Evolutionary conservation across 2,329 filamentous ascomycete genomes (phyloP), one percentile per base, ranked within the genome.

Genomic region (Pseudocercospora fuligena): DNA sequence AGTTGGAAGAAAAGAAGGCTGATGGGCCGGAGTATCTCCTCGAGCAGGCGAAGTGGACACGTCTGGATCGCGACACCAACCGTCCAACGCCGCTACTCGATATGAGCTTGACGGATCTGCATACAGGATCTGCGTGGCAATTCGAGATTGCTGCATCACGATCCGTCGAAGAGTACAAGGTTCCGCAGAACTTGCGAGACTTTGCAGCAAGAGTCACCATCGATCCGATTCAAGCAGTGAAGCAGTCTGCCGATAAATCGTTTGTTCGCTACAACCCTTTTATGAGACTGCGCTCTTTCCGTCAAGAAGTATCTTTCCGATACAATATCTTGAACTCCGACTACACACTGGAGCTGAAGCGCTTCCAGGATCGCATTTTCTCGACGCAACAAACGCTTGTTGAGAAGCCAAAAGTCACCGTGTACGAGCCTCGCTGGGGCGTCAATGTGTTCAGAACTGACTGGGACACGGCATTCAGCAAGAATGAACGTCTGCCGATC

Each of bases 71-170:
- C 25, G 73, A 73, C 58, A 68, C 65, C 9, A 69, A 59, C 25
- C 56, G 47, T 7, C 61, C 69, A 0, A 66, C 69, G 2, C 61
- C 70, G 16, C 69, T 79, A 6, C 47, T 78, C 7, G 73, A 78
- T 49, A 63, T 74, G 12, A 71, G 67, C 57, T 58, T 77, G 6
- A 69, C 70, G 9, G 70, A 78, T 61, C 61, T 78, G 2, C 66
- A 66, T 14, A 69, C 65, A n/a, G 72, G 75, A 21, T 67, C 63
- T 8, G 73, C 76, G 5, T 78, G 76, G 76, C 71, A 73, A n/a
- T 74, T 77, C 59, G 76, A 77, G 19, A 51, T 78, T 6, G 49
- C 60, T 1, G 72, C 72, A 6, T 63, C 71, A 2, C 65, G 68
- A 14, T 40, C 64, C 3, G 53, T 75, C 14, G 67, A 70, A 11